phyloP scores from a whole-genome alignment of 2,329 filamentous ascomycete species.

The Nigrospora osmanthi region DNA sequence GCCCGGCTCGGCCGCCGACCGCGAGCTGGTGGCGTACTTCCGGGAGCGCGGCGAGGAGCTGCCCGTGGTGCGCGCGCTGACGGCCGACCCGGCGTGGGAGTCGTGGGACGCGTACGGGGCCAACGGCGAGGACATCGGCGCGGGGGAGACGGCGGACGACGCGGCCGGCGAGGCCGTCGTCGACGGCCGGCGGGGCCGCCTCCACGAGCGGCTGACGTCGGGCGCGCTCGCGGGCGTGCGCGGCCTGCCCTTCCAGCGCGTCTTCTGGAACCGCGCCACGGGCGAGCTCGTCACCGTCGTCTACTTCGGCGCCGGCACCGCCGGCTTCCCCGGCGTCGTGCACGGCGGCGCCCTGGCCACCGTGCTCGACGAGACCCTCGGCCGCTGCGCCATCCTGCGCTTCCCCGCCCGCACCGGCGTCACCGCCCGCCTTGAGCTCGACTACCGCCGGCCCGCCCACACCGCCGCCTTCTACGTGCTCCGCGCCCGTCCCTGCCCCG shows the following conservation, averaged over 20 bases:
- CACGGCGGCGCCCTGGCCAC: constrained; percentile 67
- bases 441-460: constrained; percentile 53
- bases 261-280: constrained; percentile 55
- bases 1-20: constrained; percentile 31
- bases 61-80: constrained; percentile 38
- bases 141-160: constrained; percentile 12
- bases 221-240: constrained; percentile 32
- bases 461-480: constrained; percentile 59
- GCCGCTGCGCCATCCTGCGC: constrained; percentile 47
- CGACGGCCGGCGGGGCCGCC: not conserved
- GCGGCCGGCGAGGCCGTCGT: not conserved
- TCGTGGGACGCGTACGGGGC: constrained; percentile 31
- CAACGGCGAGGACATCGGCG: no score
- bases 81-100: constrained; percentile 30
- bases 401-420: constrained; percentile 43
- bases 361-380: constrained; percentile 60
- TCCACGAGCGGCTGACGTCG: constrained; percentile 24
- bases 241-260: constrained; percentile 44
- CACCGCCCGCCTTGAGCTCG: constrained; percentile 49
- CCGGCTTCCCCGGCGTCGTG: constrained; percentile 64
- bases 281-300: constrained; percentile 56
- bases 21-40: constrained; percentile 29
- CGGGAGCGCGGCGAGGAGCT: constrained; percentile 33
- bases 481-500: constrained; percentile 33
- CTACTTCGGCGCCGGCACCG: constrained; percentile 55